phyloP scores from a whole-genome alignment of 306 rosid species.

The Astragalus membranaceus region DNA sequence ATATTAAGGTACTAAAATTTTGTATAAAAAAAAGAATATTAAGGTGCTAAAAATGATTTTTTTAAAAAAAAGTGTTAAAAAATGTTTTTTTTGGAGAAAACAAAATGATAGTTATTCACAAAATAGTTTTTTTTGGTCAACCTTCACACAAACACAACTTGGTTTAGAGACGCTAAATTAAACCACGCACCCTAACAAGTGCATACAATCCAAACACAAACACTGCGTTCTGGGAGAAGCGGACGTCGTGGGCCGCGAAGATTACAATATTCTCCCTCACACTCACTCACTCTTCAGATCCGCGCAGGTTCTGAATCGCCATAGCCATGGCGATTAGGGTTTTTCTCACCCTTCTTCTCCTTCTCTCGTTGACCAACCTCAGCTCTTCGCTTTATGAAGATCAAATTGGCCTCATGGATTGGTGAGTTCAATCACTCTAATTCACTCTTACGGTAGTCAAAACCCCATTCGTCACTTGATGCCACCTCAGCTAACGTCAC shows the following conservation, averaged over 20 bases:
- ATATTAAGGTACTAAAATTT: too few relatives aligned
- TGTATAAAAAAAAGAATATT: too few relatives aligned
- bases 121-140: too few relatives aligned
- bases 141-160: too few relatives aligned
- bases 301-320: slow-evolving; percentile 39
- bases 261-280: neutral
- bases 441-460: slow-evolving; percentile 1
- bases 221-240: neutral
- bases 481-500: neutral
- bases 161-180: too few relatives aligned
- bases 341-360: slow-evolving; percentile 31
- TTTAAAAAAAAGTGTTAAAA: too few relatives aligned
- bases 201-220: neutral
- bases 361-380: slow-evolving; percentile 28
- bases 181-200: neutral
- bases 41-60: too few relatives aligned
- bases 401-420: slow-evolving; percentile 95
- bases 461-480: neutral
- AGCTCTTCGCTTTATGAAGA: slow-evolving; percentile 69
- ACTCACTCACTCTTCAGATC: slow-evolving; percentile 39
- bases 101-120: too few relatives aligned
- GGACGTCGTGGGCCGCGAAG: neutral
- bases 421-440: slow-evolving; percentile 46
- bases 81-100: too few relatives aligned
- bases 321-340: slow-evolving; percentile 69